phyloP scores from a whole-genome alignment of 2,329 filamentous ascomycete genomes.

The Berkeleyomyces rouxiae region DNA sequence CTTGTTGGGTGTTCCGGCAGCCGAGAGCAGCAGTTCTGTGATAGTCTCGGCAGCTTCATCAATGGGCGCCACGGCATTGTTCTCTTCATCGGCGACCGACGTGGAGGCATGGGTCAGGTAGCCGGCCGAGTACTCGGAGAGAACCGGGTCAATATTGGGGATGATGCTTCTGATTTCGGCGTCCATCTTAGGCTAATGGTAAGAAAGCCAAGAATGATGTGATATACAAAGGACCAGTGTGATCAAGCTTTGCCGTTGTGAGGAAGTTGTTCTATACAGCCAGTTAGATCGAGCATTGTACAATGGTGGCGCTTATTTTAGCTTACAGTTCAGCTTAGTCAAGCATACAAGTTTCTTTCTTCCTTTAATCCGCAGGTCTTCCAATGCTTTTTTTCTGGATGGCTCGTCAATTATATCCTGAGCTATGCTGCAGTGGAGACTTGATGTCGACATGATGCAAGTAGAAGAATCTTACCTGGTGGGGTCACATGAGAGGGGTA shows the following conservation, averaged over 20 bases:
- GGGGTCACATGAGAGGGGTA: conserved; percentile 6
- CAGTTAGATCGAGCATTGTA: background rate
- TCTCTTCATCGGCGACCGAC: conserved; percentile 61
- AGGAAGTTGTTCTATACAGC: background rate
- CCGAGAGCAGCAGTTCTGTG: conserved; percentile 78
- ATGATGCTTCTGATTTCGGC: conserved; percentile 70
- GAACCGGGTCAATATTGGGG: conserved; percentile 71
- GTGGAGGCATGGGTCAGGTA: conserved; percentile 90
- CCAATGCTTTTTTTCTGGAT: background rate
- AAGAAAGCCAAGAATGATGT: background rate
- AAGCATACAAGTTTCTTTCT: background rate
- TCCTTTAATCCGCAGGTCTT: background rate
- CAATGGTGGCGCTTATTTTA: background rate
- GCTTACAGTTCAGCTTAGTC: background rate
- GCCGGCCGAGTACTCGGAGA: conserved; percentile 85
- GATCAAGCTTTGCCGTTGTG: background rate
- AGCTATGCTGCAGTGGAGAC: background rate
- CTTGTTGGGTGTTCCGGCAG: conserved; percentile 64
- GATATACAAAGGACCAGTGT: background rate
- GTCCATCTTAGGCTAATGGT: conserved; percentile 45
- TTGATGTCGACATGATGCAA: conserved; percentile 1
- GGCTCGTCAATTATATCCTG: background rate
- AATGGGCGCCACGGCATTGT: conserved; percentile 55
- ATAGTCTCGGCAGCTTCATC: conserved; percentile 70
- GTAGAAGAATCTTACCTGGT: background rate